phyloP scores from a whole-genome alignment of 2,329 filamentous ascomycete genomes.

The Fusarium albosuccineum region DNA sequence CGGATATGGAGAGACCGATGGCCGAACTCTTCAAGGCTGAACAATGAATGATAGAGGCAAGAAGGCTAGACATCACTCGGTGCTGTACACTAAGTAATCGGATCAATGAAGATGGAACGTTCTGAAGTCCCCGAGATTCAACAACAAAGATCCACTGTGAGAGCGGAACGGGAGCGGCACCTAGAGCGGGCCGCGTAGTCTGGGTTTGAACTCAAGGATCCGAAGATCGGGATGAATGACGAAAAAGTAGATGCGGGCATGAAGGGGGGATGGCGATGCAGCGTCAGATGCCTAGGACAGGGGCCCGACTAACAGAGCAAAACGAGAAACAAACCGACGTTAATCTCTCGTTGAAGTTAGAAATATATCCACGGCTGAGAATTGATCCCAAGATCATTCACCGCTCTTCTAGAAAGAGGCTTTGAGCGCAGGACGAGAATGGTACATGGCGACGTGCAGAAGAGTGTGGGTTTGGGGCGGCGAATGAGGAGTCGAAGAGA shows the following conservation, averaged over 20 bases:
- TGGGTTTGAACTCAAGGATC: conserved; percentile 1
- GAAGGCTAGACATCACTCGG: conserved; percentile 42
- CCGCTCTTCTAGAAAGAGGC: conserved; percentile 41
- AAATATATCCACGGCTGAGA: conserved; percentile 19
- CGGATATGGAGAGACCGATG: conserved; percentile 19
- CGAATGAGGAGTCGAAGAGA: conserved; percentile 25
- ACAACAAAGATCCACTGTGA: conserved; percentile 18
- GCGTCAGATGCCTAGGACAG: conserved; percentile 9
- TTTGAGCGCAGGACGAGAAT: conserved; percentile 11
- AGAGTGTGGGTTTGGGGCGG: conserved; percentile 20
- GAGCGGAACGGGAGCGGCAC: conserved; percentile 25
- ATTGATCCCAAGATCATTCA: conserved; percentile 29
- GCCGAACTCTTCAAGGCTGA: conserved; percentile 17
- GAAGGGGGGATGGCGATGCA: background rate
- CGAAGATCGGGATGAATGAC: background rate
- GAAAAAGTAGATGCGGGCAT: background rate
- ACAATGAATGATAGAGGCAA: conserved; percentile 24
- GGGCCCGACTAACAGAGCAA: conserved; percentile 7
- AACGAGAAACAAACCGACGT: conserved; percentile 7
- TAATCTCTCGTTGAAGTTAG: conserved; percentile 12
- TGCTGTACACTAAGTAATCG: conserved; percentile 49
- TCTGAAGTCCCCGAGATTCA: conserved; percentile 29
- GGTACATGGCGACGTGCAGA: conserved; percentile 24
- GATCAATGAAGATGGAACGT: conserved; percentile 42
- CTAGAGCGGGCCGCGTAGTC: conserved; percentile 6